These are phyloP conservation scores for Alternaria ethzedia DNA, from an alignment of 2,329 filamentous ascomycete genomes.

Conservation along the genomic window DNA sequence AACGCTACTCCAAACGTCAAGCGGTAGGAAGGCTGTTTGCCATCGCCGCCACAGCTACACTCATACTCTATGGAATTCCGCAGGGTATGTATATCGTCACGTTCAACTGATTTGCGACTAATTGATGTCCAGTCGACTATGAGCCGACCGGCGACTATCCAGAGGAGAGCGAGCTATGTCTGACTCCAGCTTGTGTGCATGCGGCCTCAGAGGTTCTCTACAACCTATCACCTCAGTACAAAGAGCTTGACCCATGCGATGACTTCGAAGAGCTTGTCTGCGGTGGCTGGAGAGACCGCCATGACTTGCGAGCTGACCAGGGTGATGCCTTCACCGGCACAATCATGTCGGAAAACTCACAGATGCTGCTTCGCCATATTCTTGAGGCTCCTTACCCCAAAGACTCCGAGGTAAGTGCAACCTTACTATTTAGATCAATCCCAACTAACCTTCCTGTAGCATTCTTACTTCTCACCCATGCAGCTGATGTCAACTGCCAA, in stretches of 20 bases:
- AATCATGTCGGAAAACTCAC: slow-evolving; percentile 66
- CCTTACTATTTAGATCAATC: neutral
- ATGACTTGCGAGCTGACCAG: slow-evolving; percentile 71
- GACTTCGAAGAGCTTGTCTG: slow-evolving; percentile 73
- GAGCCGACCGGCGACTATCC: slow-evolving; percentile 4
- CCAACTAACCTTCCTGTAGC: slow-evolving; percentile 40
- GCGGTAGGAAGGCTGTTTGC: slow-evolving; percentile 23
- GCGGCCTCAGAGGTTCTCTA: slow-evolving; percentile 68
- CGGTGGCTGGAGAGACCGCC: slow-evolving; percentile 68
- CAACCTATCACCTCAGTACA: slow-evolving; percentile 67
- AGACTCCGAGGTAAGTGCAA: slow-evolving; percentile 24
- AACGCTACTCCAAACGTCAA: slow-evolving; percentile 19
- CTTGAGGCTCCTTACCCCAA: slow-evolving; percentile 64
- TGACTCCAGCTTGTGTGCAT: slow-evolving; percentile 67
- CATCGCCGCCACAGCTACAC: slow-evolving; percentile 22
- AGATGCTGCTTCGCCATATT: slow-evolving; percentile 66
- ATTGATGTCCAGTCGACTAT: slow-evolving; percentile 7
- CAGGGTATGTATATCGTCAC: slow-evolving; percentile 1
- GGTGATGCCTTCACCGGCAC: slow-evolving; percentile 65
- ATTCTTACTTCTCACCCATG: slow-evolving; percentile 58
- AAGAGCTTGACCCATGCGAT: slow-evolving; percentile 70
- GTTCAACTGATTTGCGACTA: neutral
- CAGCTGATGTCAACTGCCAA: slow-evolving; percentile 39
- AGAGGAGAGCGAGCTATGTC: slow-evolving; percentile 49
- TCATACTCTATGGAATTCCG: slow-evolving; percentile 29